Evolutionary conservation across 345 rosid genomes (phyloP), one percentile per base, ranked within the genome.

Genomic region (Combretum micranthum): DNA sequence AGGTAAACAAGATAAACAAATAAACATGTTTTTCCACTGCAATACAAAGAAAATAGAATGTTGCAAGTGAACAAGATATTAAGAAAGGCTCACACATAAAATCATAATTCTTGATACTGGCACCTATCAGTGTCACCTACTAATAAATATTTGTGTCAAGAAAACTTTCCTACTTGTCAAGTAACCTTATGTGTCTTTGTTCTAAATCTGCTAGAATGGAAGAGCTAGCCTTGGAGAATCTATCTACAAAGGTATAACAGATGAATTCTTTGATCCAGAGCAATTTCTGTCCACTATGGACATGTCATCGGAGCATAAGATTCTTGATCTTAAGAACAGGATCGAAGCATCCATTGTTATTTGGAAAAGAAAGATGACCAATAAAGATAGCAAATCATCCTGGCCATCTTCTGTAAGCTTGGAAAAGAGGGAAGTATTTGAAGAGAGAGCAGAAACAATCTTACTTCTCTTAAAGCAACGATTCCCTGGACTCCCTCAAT

Each of bases 261-360:
- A 81, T 21, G 97, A 90, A 54, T 68, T 64, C 63, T 90, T 90
- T 17, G 88, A 90, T 64, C 90, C 96, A 2, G 95, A 83, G 48
- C 88, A 85, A 20, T 85, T 90, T 50, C 77, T 90, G 2, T 73
- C 76, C 16, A 67, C 80, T 9, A 77, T 87, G 83, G 95, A 87
- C 59, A 49, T 87, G 49, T 74, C 97, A 25, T 76, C 95, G 14
- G 93, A 90, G 52, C 95, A 84, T 70, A 87, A 87, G 69, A 82
- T 90, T 52, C 77, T 87, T 21, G 95, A 90, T 69, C 69, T 90
- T 7, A 87, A 90, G 83, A 84, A 87, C 75, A 79, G 77, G 71
- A 90, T 90, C 20, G 95, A 90, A 79, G 95, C 97, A 11, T 90
- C 97, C 0, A 77, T 90, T 48, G 82, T 90, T 52, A 90, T 90